A percentile compares a stretch with the other conserved stretches of the same genome.
Conservation (phyloP, 805 yeast genomes). For the Kodamaea kaohsiungensis region DNA sequence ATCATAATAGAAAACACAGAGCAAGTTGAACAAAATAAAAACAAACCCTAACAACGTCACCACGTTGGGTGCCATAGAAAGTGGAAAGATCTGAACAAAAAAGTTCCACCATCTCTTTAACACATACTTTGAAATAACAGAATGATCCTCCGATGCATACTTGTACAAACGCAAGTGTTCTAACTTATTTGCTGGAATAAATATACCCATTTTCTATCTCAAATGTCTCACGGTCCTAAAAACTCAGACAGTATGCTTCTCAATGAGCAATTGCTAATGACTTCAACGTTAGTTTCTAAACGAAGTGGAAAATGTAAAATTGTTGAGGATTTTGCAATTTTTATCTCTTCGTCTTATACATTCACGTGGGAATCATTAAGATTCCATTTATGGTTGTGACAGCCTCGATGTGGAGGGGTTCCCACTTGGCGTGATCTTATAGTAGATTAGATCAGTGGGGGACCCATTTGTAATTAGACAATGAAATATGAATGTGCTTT, state of each 20-base stretch:
- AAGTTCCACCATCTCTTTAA: constrained; percentile 81
- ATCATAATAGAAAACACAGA: constrained; percentile 68
- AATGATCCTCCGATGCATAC: constrained; percentile 79
- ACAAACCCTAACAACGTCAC: constrained; percentile 78
- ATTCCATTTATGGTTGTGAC: neutral
- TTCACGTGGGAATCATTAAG: neutral
- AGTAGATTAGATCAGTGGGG: neutral
- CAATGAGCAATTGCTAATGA: neutral
- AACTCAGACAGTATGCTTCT: neutral
- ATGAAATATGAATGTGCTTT: neutral
- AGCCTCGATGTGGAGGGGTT: neutral
- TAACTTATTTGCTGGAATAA: constrained; percentile 55
- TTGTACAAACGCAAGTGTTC: constrained; percentile 58
- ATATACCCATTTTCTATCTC: constrained; percentile 55
- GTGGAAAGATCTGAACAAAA: constrained; percentile 75
- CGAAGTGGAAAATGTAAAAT: constrained; percentile 1
- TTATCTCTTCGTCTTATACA: neutral
- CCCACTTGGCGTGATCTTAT: neutral
- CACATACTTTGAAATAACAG: constrained; percentile 70
- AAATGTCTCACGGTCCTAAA: neutral
- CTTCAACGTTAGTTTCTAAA: neutral
- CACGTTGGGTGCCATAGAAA: constrained; percentile 90
- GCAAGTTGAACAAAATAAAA: constrained; percentile 65
- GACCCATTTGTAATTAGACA: neutral
- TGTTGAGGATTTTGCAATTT: neutral